phyloP scores from a whole-genome alignment of 345 rosid species.

The Erysimum cheiranthoides region DNA sequence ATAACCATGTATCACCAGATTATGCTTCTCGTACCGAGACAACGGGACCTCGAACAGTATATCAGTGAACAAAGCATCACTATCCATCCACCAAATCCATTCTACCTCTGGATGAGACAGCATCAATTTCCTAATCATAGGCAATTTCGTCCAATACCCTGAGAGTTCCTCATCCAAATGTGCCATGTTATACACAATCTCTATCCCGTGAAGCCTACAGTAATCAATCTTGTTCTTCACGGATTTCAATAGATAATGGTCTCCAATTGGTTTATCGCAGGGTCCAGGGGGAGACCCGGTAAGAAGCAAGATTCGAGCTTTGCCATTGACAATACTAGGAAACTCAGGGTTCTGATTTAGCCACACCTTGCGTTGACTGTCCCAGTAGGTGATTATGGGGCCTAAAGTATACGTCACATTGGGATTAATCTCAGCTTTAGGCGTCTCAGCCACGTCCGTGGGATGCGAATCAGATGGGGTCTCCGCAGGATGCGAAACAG shows the following conservation, averaged over 20 bases:
- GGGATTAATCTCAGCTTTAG: constrained; percentile 52
- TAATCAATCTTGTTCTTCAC: constrained; percentile 95
- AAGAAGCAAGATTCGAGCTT: constrained; percentile 73
- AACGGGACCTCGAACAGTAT: constrained; percentile 85
- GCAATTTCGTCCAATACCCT: constrained; percentile 94
- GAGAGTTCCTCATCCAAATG: constrained; percentile 84
- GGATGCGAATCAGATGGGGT: constrained; percentile 41
- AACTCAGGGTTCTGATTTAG: constrained; percentile 72
- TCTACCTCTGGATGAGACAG: constrained; percentile 92
- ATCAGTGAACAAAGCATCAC: constrained; percentile 97
- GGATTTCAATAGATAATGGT: constrained; percentile 78
- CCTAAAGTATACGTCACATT: constrained; percentile 76
- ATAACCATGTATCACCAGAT: constrained; percentile 91
- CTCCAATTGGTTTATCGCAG: constrained; percentile 87
- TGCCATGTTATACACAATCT: constrained; percentile 93
- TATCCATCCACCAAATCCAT: constrained; percentile 99
- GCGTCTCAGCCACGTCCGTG: constrained; percentile 56
- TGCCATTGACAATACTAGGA: constrained; percentile 71
- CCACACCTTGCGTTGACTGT: constrained; percentile 78
- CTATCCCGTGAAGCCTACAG: constrained; percentile 96
- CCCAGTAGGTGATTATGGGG: constrained; percentile 75
- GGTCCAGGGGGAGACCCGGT: constrained; percentile 89
- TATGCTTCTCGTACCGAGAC: constrained; percentile 62
- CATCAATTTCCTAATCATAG: constrained; percentile 88
- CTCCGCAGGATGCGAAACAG: constrained; percentile 57